phyloP scores from a whole-genome alignment of 805 yeast genomes.

The Suhomyces prunicola region DNA sequence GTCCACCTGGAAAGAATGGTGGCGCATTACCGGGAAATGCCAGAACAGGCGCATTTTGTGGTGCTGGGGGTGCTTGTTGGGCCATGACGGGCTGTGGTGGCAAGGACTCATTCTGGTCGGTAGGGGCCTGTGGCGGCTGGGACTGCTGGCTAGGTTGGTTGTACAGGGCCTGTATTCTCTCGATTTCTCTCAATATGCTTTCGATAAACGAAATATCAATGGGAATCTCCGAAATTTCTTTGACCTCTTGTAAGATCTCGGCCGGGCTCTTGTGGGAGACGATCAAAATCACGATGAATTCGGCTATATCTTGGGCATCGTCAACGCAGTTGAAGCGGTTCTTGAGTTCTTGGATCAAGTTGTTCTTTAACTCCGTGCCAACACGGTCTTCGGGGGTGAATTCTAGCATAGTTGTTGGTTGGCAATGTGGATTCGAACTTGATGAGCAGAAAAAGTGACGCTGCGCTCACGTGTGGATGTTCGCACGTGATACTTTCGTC shows the following conservation, averaged over 20 bases:
- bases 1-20: not conserved
- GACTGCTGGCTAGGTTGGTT: slow-evolving; percentile 7
- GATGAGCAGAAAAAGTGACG: not conserved
- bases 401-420: slow-evolving; percentile 1
- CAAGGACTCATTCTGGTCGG: not conserved
- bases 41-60: not conserved
- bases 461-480: not conserved
- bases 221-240: slow-evolving; percentile 57
- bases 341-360: slow-evolving; percentile 33
- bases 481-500: not conserved
- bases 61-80: slow-evolving; percentile 7
- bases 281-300: slow-evolving; percentile 67
- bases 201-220: slow-evolving; percentile 57
- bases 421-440: not conserved
- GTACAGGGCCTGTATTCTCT: slow-evolving; percentile 24
- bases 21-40: slow-evolving; percentile 1
- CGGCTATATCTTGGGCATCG: slow-evolving; percentile 61
- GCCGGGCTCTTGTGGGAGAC: slow-evolving; percentile 62
- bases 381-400: slow-evolving; percentile 41
- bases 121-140: slow-evolving; percentile 11
- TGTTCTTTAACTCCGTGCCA: slow-evolving; percentile 33
- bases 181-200: slow-evolving; percentile 55
- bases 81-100: slow-evolving; percentile 6
- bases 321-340: slow-evolving; percentile 34
- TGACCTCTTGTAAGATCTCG: slow-evolving; percentile 59